phyloP scores from a whole-genome alignment of 2,329 filamentous ascomycete species.

The Ceratocystis alfenasii region DNA sequence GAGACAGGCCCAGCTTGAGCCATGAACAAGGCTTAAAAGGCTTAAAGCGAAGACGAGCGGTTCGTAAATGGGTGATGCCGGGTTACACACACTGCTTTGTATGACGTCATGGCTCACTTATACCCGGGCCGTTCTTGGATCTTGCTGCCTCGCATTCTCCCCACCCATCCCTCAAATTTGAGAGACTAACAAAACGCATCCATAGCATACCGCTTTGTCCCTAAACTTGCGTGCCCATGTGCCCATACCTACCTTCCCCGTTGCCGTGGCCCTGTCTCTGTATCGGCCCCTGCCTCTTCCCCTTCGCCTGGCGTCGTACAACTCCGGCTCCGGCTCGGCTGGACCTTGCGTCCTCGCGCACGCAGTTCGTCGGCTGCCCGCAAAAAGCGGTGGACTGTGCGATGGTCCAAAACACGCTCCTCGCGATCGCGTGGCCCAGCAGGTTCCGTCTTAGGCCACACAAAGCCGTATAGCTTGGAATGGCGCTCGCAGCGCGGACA shows the following conservation, averaged over 20 bases:
- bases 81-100: neutral
- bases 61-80: neutral
- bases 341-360: slow-evolving; percentile 33
- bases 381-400: slow-evolving; percentile 77
- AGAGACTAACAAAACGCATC: neutral
- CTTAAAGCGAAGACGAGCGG: neutral
- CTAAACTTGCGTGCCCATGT: neutral
- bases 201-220: neutral
- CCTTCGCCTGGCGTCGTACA: neutral
- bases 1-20: neutral
- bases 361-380: slow-evolving; percentile 54
- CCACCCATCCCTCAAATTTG: neutral
- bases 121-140: neutral
- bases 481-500: slow-evolving; percentile 92
- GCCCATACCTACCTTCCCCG: neutral
- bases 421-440: slow-evolving; percentile 62
- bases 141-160: too few relatives aligned
- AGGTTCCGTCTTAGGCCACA: slow-evolving; percentile 90
- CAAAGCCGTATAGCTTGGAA: slow-evolving; percentile 85
- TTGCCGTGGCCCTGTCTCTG: neutral
- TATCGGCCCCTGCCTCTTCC: neutral
- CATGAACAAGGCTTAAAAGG: neutral
- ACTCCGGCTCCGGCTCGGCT: slow-evolving; percentile 3
- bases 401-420: slow-evolving; percentile 65
- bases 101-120: slow-evolving; percentile 4